Evolutionary conservation across 768 basidiomycete genomes (phyloP).

Genomic region (Leccinellum albellum): DNA sequence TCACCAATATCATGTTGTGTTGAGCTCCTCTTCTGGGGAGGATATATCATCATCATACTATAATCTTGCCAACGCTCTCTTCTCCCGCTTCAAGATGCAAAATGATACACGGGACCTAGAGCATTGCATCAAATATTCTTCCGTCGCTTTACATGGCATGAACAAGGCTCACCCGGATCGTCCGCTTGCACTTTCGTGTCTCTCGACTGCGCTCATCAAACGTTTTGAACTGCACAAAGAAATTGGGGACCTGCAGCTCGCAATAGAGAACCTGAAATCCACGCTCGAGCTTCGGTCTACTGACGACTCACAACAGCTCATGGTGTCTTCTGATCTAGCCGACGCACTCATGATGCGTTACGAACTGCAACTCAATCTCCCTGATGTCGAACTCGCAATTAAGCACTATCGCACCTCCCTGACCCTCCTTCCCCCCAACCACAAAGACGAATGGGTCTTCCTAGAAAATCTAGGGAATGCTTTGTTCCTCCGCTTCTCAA

Average conservation of each 20-base stretch:
- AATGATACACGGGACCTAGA: constrained; percentile 19
- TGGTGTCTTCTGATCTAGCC: constrained; percentile 25
- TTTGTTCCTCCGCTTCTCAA: constrained; percentile 23
- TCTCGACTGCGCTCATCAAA: constrained; percentile 23
- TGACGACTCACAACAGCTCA: constrained; percentile 13
- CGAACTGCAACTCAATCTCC: constrained; percentile 11
- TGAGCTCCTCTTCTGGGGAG: constrained; percentile 17
- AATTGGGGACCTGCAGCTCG: constrained; percentile 25
- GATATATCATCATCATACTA: constrained; percentile 21
- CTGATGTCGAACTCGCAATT: constrained; percentile 30
- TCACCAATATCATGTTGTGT: constrained; percentile 18
- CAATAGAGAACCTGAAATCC: constrained; percentile 22
- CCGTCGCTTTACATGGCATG: constrained; percentile 16
- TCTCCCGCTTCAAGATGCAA: constrained; percentile 27
- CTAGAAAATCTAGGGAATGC: constrained; percentile 23
- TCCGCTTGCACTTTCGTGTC: constrained; percentile 16
- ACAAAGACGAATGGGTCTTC: constrained; percentile 11
- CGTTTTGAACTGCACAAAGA: constrained; percentile 18
- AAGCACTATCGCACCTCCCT: constrained; percentile 22
- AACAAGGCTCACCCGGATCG: constrained; percentile 14
- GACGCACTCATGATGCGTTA: constrained; percentile 28
- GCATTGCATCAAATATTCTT: constrained; percentile 21
- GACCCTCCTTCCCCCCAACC: constrained; percentile 11
- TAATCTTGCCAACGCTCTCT: constrained; percentile 30
- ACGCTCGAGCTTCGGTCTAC: constrained; percentile 17